Conservation (phyloP, 139 green algal species). For the Coelastrella sp. region DNA sequence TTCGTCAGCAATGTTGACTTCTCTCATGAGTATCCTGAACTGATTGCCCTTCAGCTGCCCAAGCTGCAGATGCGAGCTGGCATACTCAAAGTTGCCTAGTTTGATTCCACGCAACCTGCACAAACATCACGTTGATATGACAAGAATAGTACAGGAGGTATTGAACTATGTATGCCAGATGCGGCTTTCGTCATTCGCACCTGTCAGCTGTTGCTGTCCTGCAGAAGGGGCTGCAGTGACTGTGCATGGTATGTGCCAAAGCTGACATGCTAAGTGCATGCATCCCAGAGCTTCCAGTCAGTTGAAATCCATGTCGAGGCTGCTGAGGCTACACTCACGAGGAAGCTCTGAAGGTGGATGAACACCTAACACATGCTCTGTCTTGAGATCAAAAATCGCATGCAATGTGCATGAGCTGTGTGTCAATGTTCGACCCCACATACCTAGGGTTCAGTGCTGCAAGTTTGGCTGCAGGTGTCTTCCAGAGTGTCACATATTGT, state of each 20-base stretch:
- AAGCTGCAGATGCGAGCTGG: slow-evolving; percentile 65
- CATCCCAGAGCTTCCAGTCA: neutral
- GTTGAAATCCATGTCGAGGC: no score
- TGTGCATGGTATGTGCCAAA: no score
- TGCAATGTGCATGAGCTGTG: neutral
- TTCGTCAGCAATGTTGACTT: slow-evolving; percentile 51
- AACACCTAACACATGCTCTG: no score
- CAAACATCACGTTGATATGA: neutral
- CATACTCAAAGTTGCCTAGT: slow-evolving; percentile 80
- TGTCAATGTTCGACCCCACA: neutral
- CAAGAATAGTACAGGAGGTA: neutral
- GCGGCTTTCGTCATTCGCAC: neutral
- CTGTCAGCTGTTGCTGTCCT: no score
- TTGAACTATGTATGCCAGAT: neutral
- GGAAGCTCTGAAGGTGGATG: no score
- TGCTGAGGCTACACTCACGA: no score
- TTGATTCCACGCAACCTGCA: slow-evolving; percentile 68
- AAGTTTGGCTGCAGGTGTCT: slow-evolving; percentile 61
- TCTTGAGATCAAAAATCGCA: no score
- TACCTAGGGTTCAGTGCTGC: slow-evolving; percentile 64
- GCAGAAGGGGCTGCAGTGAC: no score
- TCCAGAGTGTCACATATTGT: slow-evolving; percentile 85
- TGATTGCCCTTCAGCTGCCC: slow-evolving; percentile 86
- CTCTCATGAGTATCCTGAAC: slow-evolving; percentile 85
- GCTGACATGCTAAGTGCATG: neutral